A percentile compares a stretch with the other conserved stretches of the same genome.
Evolutionary conservation across 2,329 filamentous ascomycete species (phyloP).

Genomic region (Colletotrichum liaoningense): DNA sequence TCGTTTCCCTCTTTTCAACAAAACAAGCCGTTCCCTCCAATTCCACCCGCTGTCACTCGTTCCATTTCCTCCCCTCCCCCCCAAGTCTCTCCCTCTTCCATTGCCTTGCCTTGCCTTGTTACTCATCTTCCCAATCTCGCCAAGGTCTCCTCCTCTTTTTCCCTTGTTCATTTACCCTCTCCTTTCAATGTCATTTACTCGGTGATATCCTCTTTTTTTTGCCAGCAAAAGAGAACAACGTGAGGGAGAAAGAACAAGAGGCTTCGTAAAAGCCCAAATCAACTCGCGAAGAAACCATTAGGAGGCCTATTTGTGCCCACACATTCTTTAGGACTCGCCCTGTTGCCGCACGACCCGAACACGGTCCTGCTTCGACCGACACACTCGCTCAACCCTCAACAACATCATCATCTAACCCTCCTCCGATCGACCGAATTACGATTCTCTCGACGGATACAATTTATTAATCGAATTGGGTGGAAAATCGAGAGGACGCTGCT

Average conservation of each 20-base stretch:
- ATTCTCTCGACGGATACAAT: constrained; percentile 12
- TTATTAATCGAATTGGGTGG: constrained; percentile 9
- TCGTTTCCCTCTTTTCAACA: constrained; percentile 51
- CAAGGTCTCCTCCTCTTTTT: constrained; percentile 30
- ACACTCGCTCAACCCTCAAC: constrained; percentile 28
- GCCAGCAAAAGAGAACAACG: constrained; percentile 6
- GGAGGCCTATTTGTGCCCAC: constrained; percentile 23
- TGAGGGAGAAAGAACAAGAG: neutral
- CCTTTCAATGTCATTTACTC: constrained; percentile 31
- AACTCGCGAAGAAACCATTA: neutral
- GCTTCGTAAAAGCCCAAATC: neutral
- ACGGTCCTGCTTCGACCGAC: constrained; percentile 16
- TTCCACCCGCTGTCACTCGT: constrained; percentile 47
- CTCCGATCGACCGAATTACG: constrained; percentile 19
- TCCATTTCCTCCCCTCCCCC: constrained; percentile 51
- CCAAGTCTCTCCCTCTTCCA: constrained; percentile 38
- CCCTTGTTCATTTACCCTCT: constrained; percentile 25
- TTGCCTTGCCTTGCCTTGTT: constrained; percentile 31
- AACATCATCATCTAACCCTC: neutral
- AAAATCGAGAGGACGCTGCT: neutral
- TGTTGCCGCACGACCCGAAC: constrained; percentile 23
- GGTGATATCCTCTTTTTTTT: constrained; percentile 33
- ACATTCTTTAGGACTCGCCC: constrained; percentile 33
- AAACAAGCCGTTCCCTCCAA: constrained; percentile 51
- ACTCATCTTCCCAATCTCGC: constrained; percentile 34